Base-by-base conservation (phyloP, 2,329 filamentous ascomycete species). In the Elsinoe arachidis region DNA sequence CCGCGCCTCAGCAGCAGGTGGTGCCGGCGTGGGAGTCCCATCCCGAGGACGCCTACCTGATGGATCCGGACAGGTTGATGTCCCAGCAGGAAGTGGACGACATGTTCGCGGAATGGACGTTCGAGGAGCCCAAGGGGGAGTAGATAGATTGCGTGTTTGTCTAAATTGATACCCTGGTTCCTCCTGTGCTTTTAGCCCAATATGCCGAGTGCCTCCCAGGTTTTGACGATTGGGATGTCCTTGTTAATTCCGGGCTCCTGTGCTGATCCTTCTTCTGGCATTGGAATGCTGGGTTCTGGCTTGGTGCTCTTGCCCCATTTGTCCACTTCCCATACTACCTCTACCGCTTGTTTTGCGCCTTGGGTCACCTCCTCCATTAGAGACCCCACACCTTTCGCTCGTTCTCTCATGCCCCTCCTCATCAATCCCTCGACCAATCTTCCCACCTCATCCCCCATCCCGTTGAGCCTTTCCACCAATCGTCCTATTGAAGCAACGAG, bases 401-500 rank as follows among this genome's bases (percentile, higher is more conserved):
- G 80, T 75, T 97, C 93, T 44, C 88, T 80, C 93, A 97, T 97
- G 17, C 82, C 82, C 34, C 93, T 77, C 58, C 90, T 80, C 61
- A 90, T 77, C 58, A 97, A 75, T 0, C 87, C 90, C 62, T 87
- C 84, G 0, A 96, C 80, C 6, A 97, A 77, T 14, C 84, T 74
- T 66, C 83, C 80, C 0, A 89, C 82, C 69, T 99, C 93, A 0
- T 81, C 78, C 53, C 84, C 80, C 2, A 86, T 80, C 19, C 77
- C 78, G 69, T 91, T 90, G 19, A 96, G 83, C 35, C 91, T 80
- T 69, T 95, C 90, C 12, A 96, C 82, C 34, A 99, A 78, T 21
- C 93, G 79, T 11, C 86, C 82, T 35, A 97, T 84, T 63, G 86
- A 92, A 70, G 91, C 93, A 59, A 96, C 85, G 4, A 99, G 81